phyloP scores from a whole-genome alignment of 441 rosid species.

The Erodium texanum region DNA sequence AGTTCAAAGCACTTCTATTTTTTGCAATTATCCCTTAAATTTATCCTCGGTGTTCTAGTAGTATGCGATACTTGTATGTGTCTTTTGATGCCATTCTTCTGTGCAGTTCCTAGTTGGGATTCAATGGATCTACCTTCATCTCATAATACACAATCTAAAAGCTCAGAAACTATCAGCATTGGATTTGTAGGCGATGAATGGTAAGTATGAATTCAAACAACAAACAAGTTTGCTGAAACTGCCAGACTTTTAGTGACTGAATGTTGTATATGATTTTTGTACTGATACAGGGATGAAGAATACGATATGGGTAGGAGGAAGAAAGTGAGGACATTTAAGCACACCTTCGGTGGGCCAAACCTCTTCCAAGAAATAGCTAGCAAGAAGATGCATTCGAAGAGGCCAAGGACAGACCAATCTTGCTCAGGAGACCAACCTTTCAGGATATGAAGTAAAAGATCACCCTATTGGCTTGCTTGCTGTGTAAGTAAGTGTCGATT shows the following conservation, averaged over 20 bases:
- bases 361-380: neutral
- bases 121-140: slow-evolving; percentile 33
- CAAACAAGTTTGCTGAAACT: neutral
- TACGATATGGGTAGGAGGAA: slow-evolving; percentile 5
- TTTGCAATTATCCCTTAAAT: too few relatives aligned
- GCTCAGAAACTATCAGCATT: slow-evolving; percentile 25
- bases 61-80: too few relatives aligned
- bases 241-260: neutral
- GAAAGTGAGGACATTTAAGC: neutral
- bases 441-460: neutral
- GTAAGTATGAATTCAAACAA: slow-evolving; percentile 35
- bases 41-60: too few relatives aligned
- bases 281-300: slow-evolving; percentile 4
- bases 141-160: slow-evolving; percentile 24
- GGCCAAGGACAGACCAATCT: neutral
- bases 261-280: neutral
- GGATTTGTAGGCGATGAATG: slow-evolving; percentile 82
- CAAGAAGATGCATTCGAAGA: neutral
- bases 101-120: slow-evolving; percentile 76
- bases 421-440: neutral
- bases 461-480: neutral
- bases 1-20: too few relatives aligned
- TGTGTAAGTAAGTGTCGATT: neutral
- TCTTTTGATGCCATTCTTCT: slow-evolving; percentile 13
- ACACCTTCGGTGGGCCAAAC: slow-evolving; percentile 1